A percentile compares a stretch with the other conserved stretches of the same genome.
phyloP scores from a whole-genome alignment of 2,329 filamentous ascomycete genomes.

The Chalaropsis ovoidea region DNA sequence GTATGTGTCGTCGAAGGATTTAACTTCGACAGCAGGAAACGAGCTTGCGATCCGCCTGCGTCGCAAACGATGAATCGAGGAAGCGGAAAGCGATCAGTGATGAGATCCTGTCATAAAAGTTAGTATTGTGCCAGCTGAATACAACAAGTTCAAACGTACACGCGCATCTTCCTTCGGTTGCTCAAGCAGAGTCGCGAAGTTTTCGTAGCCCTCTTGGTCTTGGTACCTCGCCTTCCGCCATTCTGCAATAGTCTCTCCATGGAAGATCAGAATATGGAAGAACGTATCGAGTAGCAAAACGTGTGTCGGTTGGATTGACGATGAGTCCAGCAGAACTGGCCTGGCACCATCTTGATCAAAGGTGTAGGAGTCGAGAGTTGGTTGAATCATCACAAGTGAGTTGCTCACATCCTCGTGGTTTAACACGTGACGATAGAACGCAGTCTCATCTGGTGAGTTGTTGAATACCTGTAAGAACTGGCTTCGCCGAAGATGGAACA shows the following conservation, averaged over 20 bases:
- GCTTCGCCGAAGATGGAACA: constrained; percentile 95
- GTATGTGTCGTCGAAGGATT: constrained; percentile 97
- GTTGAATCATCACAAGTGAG: constrained; percentile 97
- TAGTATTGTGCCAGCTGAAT: constrained; percentile 29
- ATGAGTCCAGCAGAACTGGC: constrained; percentile 90
- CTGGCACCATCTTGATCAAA: constrained; percentile 89
- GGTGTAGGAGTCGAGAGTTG: constrained; percentile 91
- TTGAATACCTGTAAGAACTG: constrained; percentile 99
- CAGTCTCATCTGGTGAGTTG: constrained; percentile 96
- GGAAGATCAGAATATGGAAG: constrained; percentile 99
- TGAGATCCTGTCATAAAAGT: constrained; percentile 60
- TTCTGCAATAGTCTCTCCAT: constrained; percentile 93
- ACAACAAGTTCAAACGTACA: constrained; percentile 42
- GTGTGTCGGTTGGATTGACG: constrained; percentile 88
- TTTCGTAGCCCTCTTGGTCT: constrained; percentile 95
- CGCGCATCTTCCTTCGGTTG: constrained; percentile 94
- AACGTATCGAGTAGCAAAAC: constrained; percentile 94
- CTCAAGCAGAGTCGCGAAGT: constrained; percentile 78
- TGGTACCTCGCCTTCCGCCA: constrained; percentile 98
- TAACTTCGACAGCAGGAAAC: constrained; percentile 91
- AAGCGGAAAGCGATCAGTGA: constrained; percentile 94
- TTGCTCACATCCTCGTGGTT: constrained; percentile 97
- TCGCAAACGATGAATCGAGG: constrained; percentile 98
- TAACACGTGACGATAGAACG: constrained; percentile 95
- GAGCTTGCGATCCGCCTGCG: constrained; percentile 92